These are phyloP conservation scores for Diplocarpon mali DNA, from an alignment of 2,329 filamentous ascomycete genomes.

Conservation along the genomic window DNA sequence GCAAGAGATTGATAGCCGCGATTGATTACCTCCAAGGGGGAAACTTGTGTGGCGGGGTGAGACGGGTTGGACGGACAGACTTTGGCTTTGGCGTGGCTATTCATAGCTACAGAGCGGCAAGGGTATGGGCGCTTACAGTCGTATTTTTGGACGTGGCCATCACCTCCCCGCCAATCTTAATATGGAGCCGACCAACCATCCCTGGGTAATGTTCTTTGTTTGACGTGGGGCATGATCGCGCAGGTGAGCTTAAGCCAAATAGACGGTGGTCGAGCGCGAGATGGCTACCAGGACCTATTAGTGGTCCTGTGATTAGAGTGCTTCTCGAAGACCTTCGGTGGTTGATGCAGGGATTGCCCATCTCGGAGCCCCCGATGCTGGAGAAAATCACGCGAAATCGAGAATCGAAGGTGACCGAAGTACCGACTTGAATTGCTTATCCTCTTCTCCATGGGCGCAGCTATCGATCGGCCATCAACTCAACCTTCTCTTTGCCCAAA, in stretches of 20 bases:
- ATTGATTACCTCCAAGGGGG: neutral
- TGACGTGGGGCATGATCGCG: constrained; percentile 1
- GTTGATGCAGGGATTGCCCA: neutral
- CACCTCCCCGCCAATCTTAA: constrained; percentile 2
- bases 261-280: neutral
- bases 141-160: constrained; percentile 5
- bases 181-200: too few species aligned
- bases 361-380: neutral
- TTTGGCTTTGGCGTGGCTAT: constrained; percentile 2
- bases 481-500: too few species aligned
- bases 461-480: too few species aligned
- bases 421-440: too few species aligned
- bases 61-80: neutral
- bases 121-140: constrained; percentile 1
- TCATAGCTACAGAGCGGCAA: neutral
- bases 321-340: constrained; percentile 1
- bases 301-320: neutral
- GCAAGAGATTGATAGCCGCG: constrained; percentile 9
- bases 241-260: neutral
- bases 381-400: too few species aligned
- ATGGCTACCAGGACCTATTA: neutral
- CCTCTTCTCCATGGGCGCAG: too few species aligned
- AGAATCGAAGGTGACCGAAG: too few species aligned
- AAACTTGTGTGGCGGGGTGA: constrained; percentile 1
- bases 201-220: neutral